A percentile compares a stretch with the other conserved stretches of the same genome.
phyloP scores from a whole-genome alignment of 306 rosid species.

The Phaseolus lunatus region DNA sequence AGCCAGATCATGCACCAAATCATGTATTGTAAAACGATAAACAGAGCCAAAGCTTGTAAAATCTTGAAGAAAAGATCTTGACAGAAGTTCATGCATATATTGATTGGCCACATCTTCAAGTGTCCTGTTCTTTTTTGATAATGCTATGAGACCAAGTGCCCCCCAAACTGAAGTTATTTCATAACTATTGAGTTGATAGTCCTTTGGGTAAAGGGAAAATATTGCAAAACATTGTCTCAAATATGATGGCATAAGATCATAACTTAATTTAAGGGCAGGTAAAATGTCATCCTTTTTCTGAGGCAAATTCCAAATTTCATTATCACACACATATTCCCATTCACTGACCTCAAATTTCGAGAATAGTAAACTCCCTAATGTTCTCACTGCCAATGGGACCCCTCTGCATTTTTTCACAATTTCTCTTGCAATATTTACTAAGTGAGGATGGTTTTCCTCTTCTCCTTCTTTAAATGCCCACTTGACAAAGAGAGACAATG shows the following conservation, averaged over 20 bases:
- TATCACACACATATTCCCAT: conserved; percentile 27
- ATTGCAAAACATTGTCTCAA: conserved; percentile 49
- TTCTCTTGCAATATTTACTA: conserved; percentile 31
- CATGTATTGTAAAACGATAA: background rate
- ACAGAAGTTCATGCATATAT: background rate
- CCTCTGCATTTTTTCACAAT: conserved; percentile 49
- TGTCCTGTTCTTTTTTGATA: background rate
- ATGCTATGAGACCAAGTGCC: conserved; percentile 47
- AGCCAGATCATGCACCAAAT: background rate
- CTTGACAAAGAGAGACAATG: conserved; percentile 33
- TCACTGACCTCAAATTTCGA: background rate
- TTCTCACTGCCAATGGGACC: conserved; percentile 49
- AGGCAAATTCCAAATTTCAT: conserved; percentile 48
- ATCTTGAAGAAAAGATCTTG: background rate
- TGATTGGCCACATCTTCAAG: conserved; percentile 32
- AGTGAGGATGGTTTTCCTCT: conserved; percentile 7
- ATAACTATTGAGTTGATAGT: background rate
- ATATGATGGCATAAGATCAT: conserved; percentile 46
- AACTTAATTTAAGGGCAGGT: conserved; percentile 49
- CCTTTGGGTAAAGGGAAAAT: conserved; percentile 37
- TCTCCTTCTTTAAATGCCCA: conserved; percentile 48
- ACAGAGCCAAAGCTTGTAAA: accelerated
- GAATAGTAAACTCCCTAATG: conserved; percentile 39
- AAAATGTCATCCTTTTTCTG: conserved; percentile 29
- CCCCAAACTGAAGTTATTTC: conserved; percentile 19